Base-by-base conservation (phyloP, 148 eudicot species). In the Amaranthus palmeri region DNA sequence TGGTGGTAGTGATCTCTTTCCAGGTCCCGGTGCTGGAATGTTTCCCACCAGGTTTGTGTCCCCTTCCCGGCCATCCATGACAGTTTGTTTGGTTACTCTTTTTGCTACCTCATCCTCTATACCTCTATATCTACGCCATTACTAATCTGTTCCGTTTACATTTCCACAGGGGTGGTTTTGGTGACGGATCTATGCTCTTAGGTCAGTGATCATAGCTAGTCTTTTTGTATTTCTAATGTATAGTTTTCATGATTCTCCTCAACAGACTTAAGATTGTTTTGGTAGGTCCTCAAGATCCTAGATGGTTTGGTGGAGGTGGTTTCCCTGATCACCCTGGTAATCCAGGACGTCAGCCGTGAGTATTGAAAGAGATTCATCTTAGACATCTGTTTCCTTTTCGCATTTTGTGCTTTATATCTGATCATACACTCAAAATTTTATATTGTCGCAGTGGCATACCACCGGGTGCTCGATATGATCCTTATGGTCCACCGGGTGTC, bases 401-500 rank as follows among this genome's bases (percentile, higher is more conserved):
- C 10, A 4, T 10, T 43, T 68, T n/a, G 12, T 4, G 46, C 4
- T 10, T 59, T 45, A 8, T 60, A 9, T 43, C 18, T 73, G 17
- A 18, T 55, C 46, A 12, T 14, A n/a, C 46, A 44, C 72, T 4
- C 13, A 8, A 55, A 45, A 52, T 70, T 48, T 77, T 55, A 11
- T 72, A 41, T 77, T 48, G 17, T 74, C 18, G 25, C 85, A 90
- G 98, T 55, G 92, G 88, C 69, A 79, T 86, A 54, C 97, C 95
- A 6, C 98, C 93, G 4, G 96, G 98, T 64, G 97, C 92, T 56
- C 90, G 92, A 43, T 93, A 87, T 79, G 98, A 93, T 85, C 98
- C 98, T 14, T 91, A 68, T 84, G 97, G 97, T 43, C 97, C 97
- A 9, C 98, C 97, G 36, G 86, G 77, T 46, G 88, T 93, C 64